Evolutionary conservation across 2,329 filamentous ascomycete genomes (phyloP), one percentile per base, ranked within the genome.

Genomic region (Penicillium brevicompactum): DNA sequence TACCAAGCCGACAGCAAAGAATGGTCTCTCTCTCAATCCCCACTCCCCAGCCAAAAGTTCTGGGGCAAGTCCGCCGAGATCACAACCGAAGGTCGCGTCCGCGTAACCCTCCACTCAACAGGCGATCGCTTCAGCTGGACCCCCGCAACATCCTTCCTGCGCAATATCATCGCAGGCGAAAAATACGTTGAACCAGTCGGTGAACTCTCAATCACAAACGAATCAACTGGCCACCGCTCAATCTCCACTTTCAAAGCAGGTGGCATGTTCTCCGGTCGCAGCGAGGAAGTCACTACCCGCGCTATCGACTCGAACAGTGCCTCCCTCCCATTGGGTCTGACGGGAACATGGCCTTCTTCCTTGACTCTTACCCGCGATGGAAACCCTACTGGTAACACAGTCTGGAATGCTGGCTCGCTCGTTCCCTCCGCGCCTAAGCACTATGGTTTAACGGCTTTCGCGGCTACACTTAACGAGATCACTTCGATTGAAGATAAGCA

Each of bases 31-130:
- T 83, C 90, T 1, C 94, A 97, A 70, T 90, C 89, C 4, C 91
- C 94, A 0, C 87, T 89, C 53, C 94, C 94, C 0, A 88, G 89
- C 21, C 93, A 99, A 70, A 97, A 97, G 71, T 99, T 99, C 78
- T 97, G 94, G 94, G 94, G 94, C 53, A 97, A 97, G 78, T 93
- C 89, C 51, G 91, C 91, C 2, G 94, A 99, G 74, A 86, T 99
- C 59, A 94, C 90, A 57, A 97, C 92, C 0, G 93, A 97, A 51
- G 94, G 94, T 2, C 89, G 91, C 24, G 87, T 91, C 3, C 85
- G 92, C 46, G 81, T 97, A 38, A 85, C 87, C 38, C 78, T 99
- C 27, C 87, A 94, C 69, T 82, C 83, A 2, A 84, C 80, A 1
- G 89, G 91, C 51, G 93, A 97, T 70, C 83, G 86, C 57, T 99